phyloP scores from a whole-genome alignment of 257 asterid species.

The Salvia rosmarinus region DNA sequence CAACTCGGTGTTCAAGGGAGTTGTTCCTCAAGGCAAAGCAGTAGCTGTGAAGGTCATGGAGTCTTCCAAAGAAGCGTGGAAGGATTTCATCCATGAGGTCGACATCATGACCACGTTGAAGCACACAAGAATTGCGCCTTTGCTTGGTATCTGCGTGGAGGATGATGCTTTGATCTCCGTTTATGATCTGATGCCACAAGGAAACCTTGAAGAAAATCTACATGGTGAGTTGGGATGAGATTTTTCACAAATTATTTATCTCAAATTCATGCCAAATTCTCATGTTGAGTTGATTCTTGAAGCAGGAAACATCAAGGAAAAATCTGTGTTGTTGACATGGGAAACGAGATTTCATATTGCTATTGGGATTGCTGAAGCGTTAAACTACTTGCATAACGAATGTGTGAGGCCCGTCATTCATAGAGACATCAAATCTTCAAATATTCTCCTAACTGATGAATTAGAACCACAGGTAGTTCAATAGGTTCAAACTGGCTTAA shows the following conservation, averaged over 20 bases:
- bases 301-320: conserved; percentile 52
- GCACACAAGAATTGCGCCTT: conserved; percentile 63
- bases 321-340: conserved; percentile 66
- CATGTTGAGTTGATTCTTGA: conserved; percentile 29
- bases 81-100: conserved; percentile 65
- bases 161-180: conserved; percentile 67
- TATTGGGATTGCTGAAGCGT: conserved; percentile 77
- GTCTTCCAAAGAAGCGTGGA: conserved; percentile 67
- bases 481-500: conserved; percentile 4
- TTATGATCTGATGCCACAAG: conserved; percentile 63
- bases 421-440: conserved; percentile 87
- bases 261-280: conserved; percentile 1
- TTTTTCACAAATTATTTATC: neutral
- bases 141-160: conserved; percentile 75
- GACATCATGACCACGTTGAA: conserved; percentile 79
- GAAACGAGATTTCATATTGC: conserved; percentile 75
- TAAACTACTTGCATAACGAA: conserved; percentile 75
- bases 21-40: conserved; percentile 66
- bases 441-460: conserved; percentile 70
- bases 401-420: conserved; percentile 73
- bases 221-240: conserved; percentile 50
- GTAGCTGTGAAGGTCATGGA: conserved; percentile 75
- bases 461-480: conserved; percentile 73
- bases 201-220: conserved; percentile 80
- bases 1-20: conserved; percentile 78